Evolutionary conservation across 352 stramenopile genomes (phyloP), one percentile per base, ranked within the genome.

Genomic region (Globisporangium spiculum): DNA sequence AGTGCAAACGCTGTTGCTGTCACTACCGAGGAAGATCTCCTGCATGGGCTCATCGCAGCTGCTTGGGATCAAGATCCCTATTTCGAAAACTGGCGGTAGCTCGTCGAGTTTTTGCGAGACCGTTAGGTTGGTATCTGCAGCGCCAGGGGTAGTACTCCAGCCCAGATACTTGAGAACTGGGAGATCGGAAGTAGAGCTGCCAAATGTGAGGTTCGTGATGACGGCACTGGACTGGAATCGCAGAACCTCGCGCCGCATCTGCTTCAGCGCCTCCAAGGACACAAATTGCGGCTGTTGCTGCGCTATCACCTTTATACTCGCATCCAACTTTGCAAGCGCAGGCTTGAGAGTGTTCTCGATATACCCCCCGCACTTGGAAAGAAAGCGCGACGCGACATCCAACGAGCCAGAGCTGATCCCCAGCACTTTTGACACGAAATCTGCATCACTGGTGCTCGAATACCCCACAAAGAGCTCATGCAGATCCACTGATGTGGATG

Each of bases 51-150:
- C 72, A 2, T 64, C 55, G 55, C 4, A 65, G 24, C 55, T 62
- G 52, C 59, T 71, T n/a, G 76, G 75, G 30, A 83, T 78, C 18
- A 81, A 22, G 30, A 78, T 56, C 1, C 72, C 76, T 32, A 60
- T 80, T 14, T 69, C 67, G 18, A 75, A 32, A 12, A 27, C 12
- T 14, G 55, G 6, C 14, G 4, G 10, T 6, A 24, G 26, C 14
- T 60, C 55, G 27, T 56, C 34, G 22, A 34, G 22, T 20, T 8
- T 14, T 54, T 53, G 22, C 46, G 12, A 30, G 20, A 12, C 6
- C 10, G 36, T 5, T 38, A 20, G 12, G 16, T 44, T 32, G 53
- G 53, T 12, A 36, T 26, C 32, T 34, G 2, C 48, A 36, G 4
- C 12, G 8, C 14, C n/a, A 7, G 20, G 48, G 5, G 1, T 32